These are phyloP conservation scores for Russula earlei DNA, from an alignment of 768 basidiomycete genomes.

Conservation along the genomic window DNA sequence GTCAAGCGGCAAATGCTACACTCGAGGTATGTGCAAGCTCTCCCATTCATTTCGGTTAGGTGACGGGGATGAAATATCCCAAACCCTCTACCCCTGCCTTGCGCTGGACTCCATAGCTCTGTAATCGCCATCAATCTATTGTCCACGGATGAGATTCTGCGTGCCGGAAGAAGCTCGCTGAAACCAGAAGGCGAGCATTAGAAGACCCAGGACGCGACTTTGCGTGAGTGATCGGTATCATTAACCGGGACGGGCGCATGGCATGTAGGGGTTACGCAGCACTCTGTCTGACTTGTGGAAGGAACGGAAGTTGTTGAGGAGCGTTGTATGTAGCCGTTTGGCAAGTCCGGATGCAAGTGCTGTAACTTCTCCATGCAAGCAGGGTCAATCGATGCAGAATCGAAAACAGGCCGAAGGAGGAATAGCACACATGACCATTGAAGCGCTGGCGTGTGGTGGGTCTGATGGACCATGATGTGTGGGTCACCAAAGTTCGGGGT, in stretches of 20 bases:
- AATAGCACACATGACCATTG: conserved; percentile 7
- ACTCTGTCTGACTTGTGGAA: neutral
- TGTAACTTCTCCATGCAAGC: neutral
- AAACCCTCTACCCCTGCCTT: conserved; percentile 7
- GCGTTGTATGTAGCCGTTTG: conserved; percentile 4
- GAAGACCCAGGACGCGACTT: conserved; percentile 4
- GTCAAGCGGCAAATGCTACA: conserved; percentile 99
- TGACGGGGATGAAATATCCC: neutral
- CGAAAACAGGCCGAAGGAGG: neutral
- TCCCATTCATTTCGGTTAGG: conserved; percentile 21
- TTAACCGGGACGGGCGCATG: neutral
- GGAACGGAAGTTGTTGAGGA: neutral
- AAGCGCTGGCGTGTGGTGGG: neutral
- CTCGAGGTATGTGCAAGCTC: conserved; percentile 58
- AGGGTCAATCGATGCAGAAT: neutral
- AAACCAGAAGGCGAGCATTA: conserved; percentile 68
- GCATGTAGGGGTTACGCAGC: neutral
- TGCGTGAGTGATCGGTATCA: neutral
- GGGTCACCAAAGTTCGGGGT: conserved; percentile 1
- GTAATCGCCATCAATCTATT: conserved; percentile 93
- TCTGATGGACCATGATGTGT: conserved; percentile 1
- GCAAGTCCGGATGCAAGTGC: conserved; percentile 11
- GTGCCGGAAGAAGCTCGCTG: conserved; percentile 79
- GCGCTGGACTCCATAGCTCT: conserved; percentile 41
- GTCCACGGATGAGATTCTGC: conserved; percentile 92